Base-by-base conservation (phyloP, 2,329 filamentous ascomycete genomes). In the Talaromyces marneffei region DNA sequence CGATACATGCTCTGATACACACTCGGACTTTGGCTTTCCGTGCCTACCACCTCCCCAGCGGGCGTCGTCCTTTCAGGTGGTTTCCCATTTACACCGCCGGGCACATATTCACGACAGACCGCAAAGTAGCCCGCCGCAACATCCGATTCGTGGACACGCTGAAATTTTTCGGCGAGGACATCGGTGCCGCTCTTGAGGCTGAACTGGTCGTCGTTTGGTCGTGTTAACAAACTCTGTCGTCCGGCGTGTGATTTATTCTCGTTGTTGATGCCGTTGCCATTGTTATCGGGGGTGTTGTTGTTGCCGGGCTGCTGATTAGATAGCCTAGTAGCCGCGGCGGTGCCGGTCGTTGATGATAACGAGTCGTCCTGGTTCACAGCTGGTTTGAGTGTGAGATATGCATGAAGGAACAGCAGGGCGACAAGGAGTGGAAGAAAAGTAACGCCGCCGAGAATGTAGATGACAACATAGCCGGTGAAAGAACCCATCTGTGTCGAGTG, bases 1-100 rank as follows among this genome's bases (percentile, higher is more conserved):
- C 92, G 83, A 77, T 99, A 99, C 91, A 99, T 97, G 74, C 89
- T 89, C 82, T 97, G 94, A 75, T 97, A 97, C 39, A 99, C 93
- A 73, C 93, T 97, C 61, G 90, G 92, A 70, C 91, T 96, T 40
- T 89, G 52, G 61, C 92, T 89, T 44, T 89, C 81, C 35, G 88
- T 85, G 1, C 42, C 58, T 48, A 94, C 86, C 16, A 89, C 88
- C 61, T 89, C 87, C 18, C 91, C 91, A 12, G 90, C 85, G 5
- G 92, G 91, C 0, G 90, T 93, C 33, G 87, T 85, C 63, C 91
- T 85, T 77, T 96, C 92, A 62, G 93, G 92, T 5, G 92, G 92
- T 77, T 93, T 96, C 63, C 91, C 91, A 79, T 95, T 95, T 74
- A 96, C 88, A 44, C 92, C 92, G 72, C 92, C 91, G 44, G 92